Conservation (phyloP, 192 early-diverging fungal genomes). For the Umbelopsis ramanniana region DNA sequence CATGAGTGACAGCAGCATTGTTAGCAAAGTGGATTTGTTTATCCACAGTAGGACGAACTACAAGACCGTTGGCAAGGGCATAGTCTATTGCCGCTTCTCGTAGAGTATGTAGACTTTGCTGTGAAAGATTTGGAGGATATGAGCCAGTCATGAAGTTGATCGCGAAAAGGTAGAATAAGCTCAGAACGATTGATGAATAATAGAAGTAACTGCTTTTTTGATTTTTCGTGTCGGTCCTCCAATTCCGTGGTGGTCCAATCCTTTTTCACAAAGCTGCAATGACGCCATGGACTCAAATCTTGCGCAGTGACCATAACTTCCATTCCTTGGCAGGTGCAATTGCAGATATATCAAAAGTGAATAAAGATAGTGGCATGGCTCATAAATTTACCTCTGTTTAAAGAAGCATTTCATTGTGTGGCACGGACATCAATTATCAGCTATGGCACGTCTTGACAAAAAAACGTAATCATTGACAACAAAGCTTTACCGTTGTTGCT, state of each 20-base stretch:
- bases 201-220: not conserved
- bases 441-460: no score
- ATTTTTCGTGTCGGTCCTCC: not conserved
- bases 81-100: conserved; percentile 76
- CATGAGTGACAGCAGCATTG: conserved; percentile 67
- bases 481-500: no score
- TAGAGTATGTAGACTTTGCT: conserved; percentile 45
- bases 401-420: no score
- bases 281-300: not conserved
- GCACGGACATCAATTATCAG: no score
- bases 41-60: conserved; percentile 68
- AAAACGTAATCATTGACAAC: no score
- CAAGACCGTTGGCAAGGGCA: conserved; percentile 80
- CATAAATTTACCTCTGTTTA: no score
- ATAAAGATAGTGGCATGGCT: not conserved
- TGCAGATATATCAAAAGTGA: not conserved
- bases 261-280: not conserved
- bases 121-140: conserved; percentile 32
- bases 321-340: not conserved
- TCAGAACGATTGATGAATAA: conserved; percentile 7
- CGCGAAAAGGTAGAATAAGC: not conserved
- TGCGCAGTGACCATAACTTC: not conserved
- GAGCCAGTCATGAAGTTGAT: not conserved
- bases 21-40: conserved; percentile 26
- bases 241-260: conserved; percentile 5